Conservation (phyloP, 2,329 filamentous ascomycete genomes). For the Botrytis tulipae region DNA sequence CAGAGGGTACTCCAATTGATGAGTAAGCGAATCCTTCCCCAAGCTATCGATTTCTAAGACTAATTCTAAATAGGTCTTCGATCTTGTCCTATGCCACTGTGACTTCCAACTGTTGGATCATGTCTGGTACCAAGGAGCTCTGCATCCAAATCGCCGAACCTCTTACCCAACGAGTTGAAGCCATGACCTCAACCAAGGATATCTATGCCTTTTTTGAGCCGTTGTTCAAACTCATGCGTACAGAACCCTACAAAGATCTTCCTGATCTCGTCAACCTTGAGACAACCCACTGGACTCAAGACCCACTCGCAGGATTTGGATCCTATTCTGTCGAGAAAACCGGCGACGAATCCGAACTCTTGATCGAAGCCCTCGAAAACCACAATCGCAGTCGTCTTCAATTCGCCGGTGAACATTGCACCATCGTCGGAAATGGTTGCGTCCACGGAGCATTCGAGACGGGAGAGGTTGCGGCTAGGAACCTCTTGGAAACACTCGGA, state of each 20-base stretch:
- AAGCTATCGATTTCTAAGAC: not conserved
- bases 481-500: conserved; percentile 41
- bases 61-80: conserved; percentile 26
- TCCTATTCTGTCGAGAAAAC: conserved; percentile 46
- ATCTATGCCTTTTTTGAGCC: conserved; percentile 46
- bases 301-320: conserved; percentile 45
- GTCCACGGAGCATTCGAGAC: conserved; percentile 47
- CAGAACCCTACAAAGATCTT: conserved; percentile 45
- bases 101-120: conserved; percentile 46
- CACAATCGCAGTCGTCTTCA: conserved; percentile 42
- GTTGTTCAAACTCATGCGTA: conserved; percentile 45
- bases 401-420: conserved; percentile 45
- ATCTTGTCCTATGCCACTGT: conserved; percentile 46
- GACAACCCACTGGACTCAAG: conserved; percentile 46
- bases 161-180: conserved; percentile 45
- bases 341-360: conserved; percentile 43
- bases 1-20: conserved; percentile 36
- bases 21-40: conserved; percentile 22
- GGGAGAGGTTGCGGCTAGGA: conserved; percentile 44
- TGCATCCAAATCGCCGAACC: conserved; percentile 46
- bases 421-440: conserved; percentile 44
- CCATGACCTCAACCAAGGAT: conserved; percentile 41
- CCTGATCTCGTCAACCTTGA: conserved; percentile 43
- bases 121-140: conserved; percentile 44
- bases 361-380: conserved; percentile 41